phyloP scores from a whole-genome alignment of 768 basidiomycete species.

The Leccinum barrowsii region DNA sequence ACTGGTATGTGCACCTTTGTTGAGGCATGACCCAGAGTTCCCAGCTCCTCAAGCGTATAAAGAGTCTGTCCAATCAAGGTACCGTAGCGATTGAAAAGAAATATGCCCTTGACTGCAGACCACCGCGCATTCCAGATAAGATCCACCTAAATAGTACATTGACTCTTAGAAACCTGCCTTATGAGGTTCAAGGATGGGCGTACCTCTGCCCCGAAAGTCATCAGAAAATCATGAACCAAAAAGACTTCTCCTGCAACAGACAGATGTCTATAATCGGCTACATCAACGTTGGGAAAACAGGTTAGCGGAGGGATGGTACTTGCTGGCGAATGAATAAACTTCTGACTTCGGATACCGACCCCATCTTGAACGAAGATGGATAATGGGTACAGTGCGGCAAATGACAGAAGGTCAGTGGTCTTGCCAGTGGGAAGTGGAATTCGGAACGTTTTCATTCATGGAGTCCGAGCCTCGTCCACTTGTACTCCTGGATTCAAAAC shows the following conservation, averaged over 20 bases:
- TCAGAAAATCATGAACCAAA: conserved; percentile 3
- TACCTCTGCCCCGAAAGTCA: conserved; percentile 16
- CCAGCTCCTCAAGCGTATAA: conserved; percentile 14
- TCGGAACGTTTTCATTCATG: too few relatives aligned
- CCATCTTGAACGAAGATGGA: too few relatives aligned
- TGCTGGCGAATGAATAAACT: not conserved
- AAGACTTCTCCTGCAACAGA: conserved; percentile 2
- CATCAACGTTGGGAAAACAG: not conserved
- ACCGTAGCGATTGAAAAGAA: conserved; percentile 21
- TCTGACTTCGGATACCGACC: too few relatives aligned
- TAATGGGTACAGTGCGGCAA: too few relatives aligned
- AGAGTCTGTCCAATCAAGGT: conserved; percentile 8
- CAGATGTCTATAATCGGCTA: not conserved
- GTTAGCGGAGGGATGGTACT: not conserved
- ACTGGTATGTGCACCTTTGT: not conserved
- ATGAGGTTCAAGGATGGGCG: not conserved
- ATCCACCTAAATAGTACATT: not conserved
- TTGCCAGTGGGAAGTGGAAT: too few relatives aligned
- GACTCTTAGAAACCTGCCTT: not conserved
- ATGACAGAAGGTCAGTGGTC: too few relatives aligned
- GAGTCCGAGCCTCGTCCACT: too few relatives aligned
- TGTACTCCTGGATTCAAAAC: too few relatives aligned
- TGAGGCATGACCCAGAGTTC: conserved; percentile 10
- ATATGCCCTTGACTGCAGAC: conserved; percentile 8
- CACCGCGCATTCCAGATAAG: conserved; percentile 11